These are phyloP conservation scores for Zelonia costaricensis DNA, from an alignment of 208 protist genomes.

Conservation along the genomic window DNA sequence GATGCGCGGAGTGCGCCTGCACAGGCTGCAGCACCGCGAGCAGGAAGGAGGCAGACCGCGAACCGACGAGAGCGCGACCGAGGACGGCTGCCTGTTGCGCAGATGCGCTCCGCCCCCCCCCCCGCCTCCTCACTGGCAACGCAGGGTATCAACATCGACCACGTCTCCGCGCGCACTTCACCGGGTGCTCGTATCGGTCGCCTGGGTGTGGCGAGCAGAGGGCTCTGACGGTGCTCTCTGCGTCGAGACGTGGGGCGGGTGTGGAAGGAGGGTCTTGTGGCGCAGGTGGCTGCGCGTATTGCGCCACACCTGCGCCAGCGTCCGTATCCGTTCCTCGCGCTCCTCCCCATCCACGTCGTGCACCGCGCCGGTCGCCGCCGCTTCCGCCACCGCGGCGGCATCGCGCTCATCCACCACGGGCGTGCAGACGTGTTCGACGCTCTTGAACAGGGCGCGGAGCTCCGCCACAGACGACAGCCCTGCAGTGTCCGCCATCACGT, in stretches of 20 bases:
- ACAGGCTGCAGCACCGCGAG: too few relatives aligned
- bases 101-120: too few relatives aligned
- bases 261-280: slow-evolving; percentile 2
- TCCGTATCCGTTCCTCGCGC: not conserved
- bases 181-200: too few relatives aligned
- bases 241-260: not conserved
- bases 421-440: not conserved
- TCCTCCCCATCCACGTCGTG: not conserved
- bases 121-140: too few relatives aligned
- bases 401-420: not conserved
- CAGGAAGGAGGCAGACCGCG: too few relatives aligned
- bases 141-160: too few relatives aligned
- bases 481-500: slow-evolving; percentile 15
- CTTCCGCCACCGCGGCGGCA: not conserved
- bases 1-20: too few relatives aligned
- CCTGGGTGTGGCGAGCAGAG: not conserved
- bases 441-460: slow-evolving; percentile 17
- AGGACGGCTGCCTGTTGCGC: too few relatives aligned
- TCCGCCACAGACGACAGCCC: slow-evolving; percentile 13
- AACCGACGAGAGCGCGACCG: too few relatives aligned
- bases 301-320: slow-evolving; percentile 13
- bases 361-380: not conserved
- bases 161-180: too few relatives aligned
- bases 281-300: slow-evolving; percentile 7
- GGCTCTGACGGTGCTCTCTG: not conserved